Evolutionary conservation across 305 asterid genomes (phyloP).

Genomic region (Andrographis paniculata): DNA sequence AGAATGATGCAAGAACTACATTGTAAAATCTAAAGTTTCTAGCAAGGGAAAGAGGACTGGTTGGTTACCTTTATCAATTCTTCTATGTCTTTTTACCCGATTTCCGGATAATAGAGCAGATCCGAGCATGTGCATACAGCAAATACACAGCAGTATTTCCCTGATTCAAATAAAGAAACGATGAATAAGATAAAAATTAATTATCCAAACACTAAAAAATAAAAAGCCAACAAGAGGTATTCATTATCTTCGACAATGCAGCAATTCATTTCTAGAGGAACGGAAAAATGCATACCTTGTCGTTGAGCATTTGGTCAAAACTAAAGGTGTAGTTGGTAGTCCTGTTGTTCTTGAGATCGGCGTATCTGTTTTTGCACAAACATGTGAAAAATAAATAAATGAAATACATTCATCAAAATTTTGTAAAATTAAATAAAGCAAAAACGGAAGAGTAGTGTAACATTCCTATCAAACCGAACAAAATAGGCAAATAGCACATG

Average conservation of each 20-base stretch:
- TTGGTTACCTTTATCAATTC: constrained; percentile 74
- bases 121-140: constrained; percentile 94
- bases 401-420: constrained; percentile 3
- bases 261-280: constrained; percentile 7
- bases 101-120: constrained; percentile 88
- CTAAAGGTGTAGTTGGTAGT: constrained; percentile 80
- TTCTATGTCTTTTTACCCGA: constrained; percentile 70
- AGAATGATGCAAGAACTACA: background rate
- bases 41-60: too few relatives aligned
- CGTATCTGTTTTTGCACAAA: constrained; percentile 81
- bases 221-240: too few relatives aligned
- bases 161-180: constrained; percentile 31
- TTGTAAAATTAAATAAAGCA: background rate
- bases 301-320: constrained; percentile 91
- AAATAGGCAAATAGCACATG: background rate
- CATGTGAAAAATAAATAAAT: constrained; percentile 9
- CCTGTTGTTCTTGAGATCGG: constrained; percentile 90
- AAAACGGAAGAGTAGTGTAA: too few relatives aligned
- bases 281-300: constrained; percentile 88
- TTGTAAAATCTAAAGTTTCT: too few relatives aligned
- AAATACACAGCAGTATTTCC: constrained; percentile 96
- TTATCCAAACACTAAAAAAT: too few relatives aligned
- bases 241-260: too few relatives aligned
- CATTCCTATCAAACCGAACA: constrained; percentile 6
- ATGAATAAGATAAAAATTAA: constrained; percentile 16